A percentile compares a stretch with the other conserved stretches of the same genome.
Conservation (phyloP, 495 filamentous ascomycete genomes). For the Daldinia concentrica region DNA sequence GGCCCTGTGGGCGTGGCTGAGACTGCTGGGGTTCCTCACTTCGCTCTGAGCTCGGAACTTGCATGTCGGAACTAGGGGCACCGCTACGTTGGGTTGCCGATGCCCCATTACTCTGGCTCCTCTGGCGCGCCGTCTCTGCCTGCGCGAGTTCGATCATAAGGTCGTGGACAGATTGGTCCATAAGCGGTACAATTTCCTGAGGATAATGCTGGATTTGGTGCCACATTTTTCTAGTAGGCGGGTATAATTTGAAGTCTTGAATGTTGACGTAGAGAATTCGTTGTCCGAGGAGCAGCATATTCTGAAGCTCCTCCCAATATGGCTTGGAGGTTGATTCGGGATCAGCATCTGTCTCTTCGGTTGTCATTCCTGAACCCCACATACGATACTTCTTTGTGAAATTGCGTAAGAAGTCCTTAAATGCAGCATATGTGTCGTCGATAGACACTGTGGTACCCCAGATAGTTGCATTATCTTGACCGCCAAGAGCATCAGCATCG, state of each 20-base stretch:
- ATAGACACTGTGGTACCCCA: constrained; percentile 99
- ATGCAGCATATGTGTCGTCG: constrained; percentile 82
- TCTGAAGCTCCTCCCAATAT: constrained; percentile 86
- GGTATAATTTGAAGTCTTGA: constrained; percentile 90
- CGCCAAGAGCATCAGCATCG: constrained; percentile 87
- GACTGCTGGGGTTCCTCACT: constrained; percentile 57
- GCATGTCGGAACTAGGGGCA: constrained; percentile 73
- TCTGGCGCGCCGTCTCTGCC: constrained; percentile 77
- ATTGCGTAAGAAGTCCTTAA: constrained; percentile 90
- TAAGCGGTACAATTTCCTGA: constrained; percentile 92
- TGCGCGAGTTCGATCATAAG: constrained; percentile 89
- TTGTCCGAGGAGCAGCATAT: constrained; percentile 86
- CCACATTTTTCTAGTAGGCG: constrained; percentile 91
- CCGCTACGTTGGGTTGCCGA: constrained; percentile 50
- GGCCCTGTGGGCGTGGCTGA: constrained; percentile 45
- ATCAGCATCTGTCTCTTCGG: constrained; percentile 72
- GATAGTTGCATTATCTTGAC: constrained; percentile 80
- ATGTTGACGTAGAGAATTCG: constrained; percentile 87
- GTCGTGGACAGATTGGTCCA: constrained; percentile 95
- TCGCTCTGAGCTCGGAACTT: constrained; percentile 77
- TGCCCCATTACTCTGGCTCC: constrained; percentile 63
- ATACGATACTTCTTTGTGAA: constrained; percentile 93
- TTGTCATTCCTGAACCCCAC: constrained; percentile 83
- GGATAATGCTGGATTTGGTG: constrained; percentile 93
- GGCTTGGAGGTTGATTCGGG: constrained; percentile 73